Conservation (phyloP, 73 alveolate genomes). For the Stentor roeselii region DNA sequence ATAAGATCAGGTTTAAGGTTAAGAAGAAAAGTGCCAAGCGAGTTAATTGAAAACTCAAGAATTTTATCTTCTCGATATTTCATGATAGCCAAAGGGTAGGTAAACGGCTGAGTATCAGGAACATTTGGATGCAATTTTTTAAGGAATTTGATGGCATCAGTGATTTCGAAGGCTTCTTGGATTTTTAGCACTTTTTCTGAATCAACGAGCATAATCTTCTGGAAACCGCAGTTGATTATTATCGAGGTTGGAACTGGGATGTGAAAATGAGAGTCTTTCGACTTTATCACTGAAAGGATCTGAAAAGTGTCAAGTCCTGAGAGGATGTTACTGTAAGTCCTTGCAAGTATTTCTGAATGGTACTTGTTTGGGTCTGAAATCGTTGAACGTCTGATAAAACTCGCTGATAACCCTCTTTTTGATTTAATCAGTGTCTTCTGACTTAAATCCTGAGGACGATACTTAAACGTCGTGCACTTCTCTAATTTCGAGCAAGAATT, state of each 20-base stretch:
- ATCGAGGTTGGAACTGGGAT: background rate
- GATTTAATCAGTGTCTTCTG: too few relatives aligned
- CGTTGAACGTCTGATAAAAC: too few relatives aligned
- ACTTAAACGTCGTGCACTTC: too few relatives aligned
- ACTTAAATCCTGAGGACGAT: too few relatives aligned
- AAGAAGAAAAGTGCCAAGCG: background rate
- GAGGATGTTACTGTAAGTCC: background rate
- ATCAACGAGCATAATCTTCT: background rate
- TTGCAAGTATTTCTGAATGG: too few relatives aligned
- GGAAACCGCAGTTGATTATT: background rate
- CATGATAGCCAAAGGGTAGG: background rate
- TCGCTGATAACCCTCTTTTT: too few relatives aligned
- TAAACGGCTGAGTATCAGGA: background rate
- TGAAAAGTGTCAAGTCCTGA: background rate
- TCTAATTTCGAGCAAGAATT: too few relatives aligned
- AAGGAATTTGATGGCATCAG: background rate
- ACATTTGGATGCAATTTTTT: background rate
- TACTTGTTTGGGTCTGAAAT: too few relatives aligned
- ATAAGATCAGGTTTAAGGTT: background rate
- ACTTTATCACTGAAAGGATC: background rate
- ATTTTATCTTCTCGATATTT: conserved; percentile 11
- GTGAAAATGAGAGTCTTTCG: background rate
- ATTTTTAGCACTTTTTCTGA: background rate
- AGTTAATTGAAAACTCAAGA: background rate
- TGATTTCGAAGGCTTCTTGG: background rate